These are phyloP conservation scores for Oenanthe javanica DNA, from an alignment of 140 eudicot species.

Conservation along the genomic window DNA sequence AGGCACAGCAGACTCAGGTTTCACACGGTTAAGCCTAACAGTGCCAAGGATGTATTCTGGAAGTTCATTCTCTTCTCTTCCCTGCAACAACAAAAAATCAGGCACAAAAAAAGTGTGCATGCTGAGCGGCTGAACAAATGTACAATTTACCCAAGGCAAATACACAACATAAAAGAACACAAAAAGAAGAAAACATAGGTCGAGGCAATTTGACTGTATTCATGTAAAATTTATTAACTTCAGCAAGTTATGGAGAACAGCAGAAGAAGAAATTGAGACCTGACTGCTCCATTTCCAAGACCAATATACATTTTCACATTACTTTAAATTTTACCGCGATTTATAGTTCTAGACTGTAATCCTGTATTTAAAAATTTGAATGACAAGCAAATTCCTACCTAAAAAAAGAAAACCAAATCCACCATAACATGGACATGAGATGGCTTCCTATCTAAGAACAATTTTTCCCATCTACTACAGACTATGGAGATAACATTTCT, in stretches of 20 bases:
- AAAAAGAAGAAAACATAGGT: background rate
- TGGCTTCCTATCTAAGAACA: background rate
- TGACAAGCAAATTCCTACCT: background rate
- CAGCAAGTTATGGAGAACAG: background rate
- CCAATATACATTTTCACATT: background rate
- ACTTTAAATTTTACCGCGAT: background rate
- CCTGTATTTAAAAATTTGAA: background rate
- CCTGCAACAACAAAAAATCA: constrained; percentile 40
- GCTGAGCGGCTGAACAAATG: background rate
- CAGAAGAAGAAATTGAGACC: background rate
- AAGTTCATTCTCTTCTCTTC: constrained; percentile 72
- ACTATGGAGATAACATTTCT: background rate
- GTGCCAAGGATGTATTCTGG: constrained; percentile 97
- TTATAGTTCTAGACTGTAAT: background rate
- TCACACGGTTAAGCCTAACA: constrained; percentile 59
- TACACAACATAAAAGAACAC: background rate
- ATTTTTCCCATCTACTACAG: background rate
- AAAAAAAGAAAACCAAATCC: background rate
- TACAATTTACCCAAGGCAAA: background rate
- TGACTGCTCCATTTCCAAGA: background rate
- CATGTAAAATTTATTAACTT: background rate
- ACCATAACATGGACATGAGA: background rate
- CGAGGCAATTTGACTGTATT: background rate
- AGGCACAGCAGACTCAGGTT: constrained; percentile 64
- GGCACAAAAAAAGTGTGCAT: background rate